Evolutionary conservation across 1,284 basidiomycete species (phyloP), one percentile per base, ranked within the genome.

Genomic region (Neonothopanus nambi): DNA sequence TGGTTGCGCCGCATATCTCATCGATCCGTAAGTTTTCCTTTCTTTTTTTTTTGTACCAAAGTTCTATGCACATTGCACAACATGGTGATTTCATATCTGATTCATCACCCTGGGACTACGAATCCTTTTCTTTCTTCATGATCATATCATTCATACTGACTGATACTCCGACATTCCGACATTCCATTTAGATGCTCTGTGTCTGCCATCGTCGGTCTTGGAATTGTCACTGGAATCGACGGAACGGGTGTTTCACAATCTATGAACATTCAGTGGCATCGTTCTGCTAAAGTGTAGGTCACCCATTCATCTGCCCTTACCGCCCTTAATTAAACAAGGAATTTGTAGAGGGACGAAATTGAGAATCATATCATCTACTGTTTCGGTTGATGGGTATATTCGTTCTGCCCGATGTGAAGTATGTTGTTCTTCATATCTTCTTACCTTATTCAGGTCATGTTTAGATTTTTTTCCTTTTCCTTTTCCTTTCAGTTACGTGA

Each of bases 171-270:
- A 51, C 56, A 59, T 64, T 37, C 50, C 57, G 51, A 17, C 7
- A 1, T 21, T 26, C 7, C 9, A 26, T 48, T 7, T 54, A 80
- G 78, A 12, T 79, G 78, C 57, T 73, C 78, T 2, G 70, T 73
- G 11, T 72, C 75, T 4, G 67, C 76, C 1, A 68, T 79, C 13
- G 65, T 77, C n/a, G 66, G 67, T 7, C 69, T 78, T 12, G 75
- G 74, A 0, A 60, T 66, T 13, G 66, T 65, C 18, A 61, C 63
- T 9, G 73, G 70, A 1, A 58, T 66, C n/a, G 73, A 77, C 44
- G 73, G 67, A 2, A 69, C 71, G n/a, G 77, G 77, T 1, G 68
- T 81, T n/a, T 79, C 79, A 1, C 75, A 78, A 57, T 70, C 77
- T 1, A 77, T 81, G 73, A 72, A 73, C 54, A 61, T 79, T 20